Percentiles rank a stretch among this genome's conserved stretches.
phyloP scores from a whole-genome alignment of 73 alveolate genomes.

The Paramecium bursaria region DNA sequence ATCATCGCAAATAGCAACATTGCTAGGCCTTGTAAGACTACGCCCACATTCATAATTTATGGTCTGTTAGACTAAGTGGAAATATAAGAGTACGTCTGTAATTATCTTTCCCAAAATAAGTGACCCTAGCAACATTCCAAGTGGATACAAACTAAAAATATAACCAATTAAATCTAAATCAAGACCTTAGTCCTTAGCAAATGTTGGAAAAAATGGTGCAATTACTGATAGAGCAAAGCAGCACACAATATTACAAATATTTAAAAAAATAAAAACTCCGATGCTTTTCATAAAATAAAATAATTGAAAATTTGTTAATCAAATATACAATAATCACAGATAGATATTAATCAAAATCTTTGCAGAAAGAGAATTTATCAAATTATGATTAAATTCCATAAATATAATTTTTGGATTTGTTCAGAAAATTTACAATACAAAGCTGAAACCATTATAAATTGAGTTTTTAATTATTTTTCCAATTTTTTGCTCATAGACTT shows the following conservation, averaged over 20 bases:
- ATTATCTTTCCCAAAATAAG: slow-evolving; percentile 23
- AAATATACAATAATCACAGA: too few species aligned
- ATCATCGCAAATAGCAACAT: slow-evolving; percentile 11
- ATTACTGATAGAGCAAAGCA: slow-evolving; percentile 20
- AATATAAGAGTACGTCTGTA: neutral
- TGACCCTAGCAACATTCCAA: neutral
- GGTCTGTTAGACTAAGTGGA: slow-evolving; percentile 4
- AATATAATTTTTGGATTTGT: too few species aligned
- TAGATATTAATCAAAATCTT: too few species aligned
- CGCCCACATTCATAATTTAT: slow-evolving; percentile 2
- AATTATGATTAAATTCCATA: too few species aligned
- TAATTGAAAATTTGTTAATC: too few species aligned
- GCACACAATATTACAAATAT: slow-evolving; percentile 31
- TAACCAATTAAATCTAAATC: slow-evolving; percentile 13
- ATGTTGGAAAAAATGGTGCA: slow-evolving; percentile 37
- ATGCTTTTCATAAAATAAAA: too few species aligned
- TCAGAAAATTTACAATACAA: too few species aligned
- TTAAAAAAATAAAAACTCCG: slow-evolving; percentile 16
- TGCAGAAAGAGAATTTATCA: too few species aligned
- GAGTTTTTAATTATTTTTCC: too few species aligned
- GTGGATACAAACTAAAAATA: slow-evolving; percentile 23
- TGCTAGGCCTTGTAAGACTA: slow-evolving; percentile 3
- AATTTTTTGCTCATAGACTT: too few species aligned
- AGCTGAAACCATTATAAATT: too few species aligned
- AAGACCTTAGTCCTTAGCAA: neutral